Base-by-base conservation (phyloP, 495 filamentous ascomycete genomes). In the Immersiella caudata region DNA sequence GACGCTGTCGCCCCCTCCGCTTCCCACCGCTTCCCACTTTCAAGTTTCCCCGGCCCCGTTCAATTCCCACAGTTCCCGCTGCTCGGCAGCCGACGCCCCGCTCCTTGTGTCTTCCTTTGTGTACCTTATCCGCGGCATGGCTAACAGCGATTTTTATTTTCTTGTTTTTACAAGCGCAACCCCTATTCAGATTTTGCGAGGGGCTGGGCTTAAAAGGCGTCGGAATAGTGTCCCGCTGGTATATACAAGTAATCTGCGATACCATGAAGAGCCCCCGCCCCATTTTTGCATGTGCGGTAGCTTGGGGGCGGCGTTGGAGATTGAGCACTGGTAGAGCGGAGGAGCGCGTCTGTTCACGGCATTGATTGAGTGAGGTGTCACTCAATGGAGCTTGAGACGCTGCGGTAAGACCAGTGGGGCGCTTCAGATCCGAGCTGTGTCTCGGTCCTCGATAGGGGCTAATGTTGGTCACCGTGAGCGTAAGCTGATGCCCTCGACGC, bases 1-100 rank as follows among this genome's bases (percentile, higher is more conserved):
- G 20, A 52, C 22, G 56, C 24, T 33, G 20, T 27, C 60, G 21
- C 36, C 29, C 46, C 59, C 35, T 46, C n/a, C 20, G 21, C 35
- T 40, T 2, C 8, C 59, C 59, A 61, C 59, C 59, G 59, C 35
- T 61, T 61, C 14, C 21, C 59, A 16, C 16, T 20, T 24, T 20
- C 21, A 33, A 33, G 29, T 33, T 22, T 36, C 59, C 52, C 52
- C 25, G 21, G 52, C 25, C 52, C 25, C 21, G 52, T 55, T 55
- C 52, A 55, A 22, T 55, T 55, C 26, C 26, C 29, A 24, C 54
- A 14, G 20, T 57, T 57, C 22, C 54, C 22, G 22, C 54, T 57
- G 18, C 54, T 21, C 26, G 21, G 12, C 54, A 57, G 54, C 54
- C 54, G 40, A 46, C 40, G 40, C 40, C 40, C 40, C 40, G 40